phyloP scores from a whole-genome alignment of 202 grass and related monocot genomes.

The Panicum virgatum region DNA sequence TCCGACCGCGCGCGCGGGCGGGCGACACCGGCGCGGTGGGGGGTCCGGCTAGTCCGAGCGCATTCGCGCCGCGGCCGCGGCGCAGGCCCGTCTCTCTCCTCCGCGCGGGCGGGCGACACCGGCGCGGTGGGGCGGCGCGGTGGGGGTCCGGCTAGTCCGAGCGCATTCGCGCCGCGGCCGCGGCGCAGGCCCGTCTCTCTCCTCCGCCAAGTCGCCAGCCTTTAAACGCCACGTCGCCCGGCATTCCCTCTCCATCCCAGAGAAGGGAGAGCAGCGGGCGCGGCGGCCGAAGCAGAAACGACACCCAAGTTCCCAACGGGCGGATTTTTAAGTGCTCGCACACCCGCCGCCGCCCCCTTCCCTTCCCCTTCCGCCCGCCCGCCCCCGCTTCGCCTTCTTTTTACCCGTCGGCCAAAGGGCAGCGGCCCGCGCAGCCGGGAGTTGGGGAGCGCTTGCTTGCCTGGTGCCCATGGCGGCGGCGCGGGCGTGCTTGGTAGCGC shows the following conservation, averaged over 20 bases:
- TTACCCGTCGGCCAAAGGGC: background rate
- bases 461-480: conserved; percentile 33
- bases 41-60: too few species aligned
- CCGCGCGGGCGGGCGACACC: too few species aligned
- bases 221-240: background rate
- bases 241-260: background rate
- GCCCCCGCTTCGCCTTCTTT: background rate
- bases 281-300: conserved; percentile 39
- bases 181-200: background rate
- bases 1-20: background rate
- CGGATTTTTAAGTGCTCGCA: conserved; percentile 40
- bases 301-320: conserved; percentile 59
- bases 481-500: conserved; percentile 1
- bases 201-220: background rate
- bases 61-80: too few species aligned
- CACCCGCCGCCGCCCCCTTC: too few species aligned
- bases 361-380: background rate
- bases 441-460: background rate
- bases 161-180: background rate
- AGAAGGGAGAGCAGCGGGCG: background rate
- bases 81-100: too few species aligned
- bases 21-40: too few species aligned
- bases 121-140: background rate
- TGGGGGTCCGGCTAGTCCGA: background rate
- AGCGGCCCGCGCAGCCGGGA: background rate